Evolutionary conservation across 2,329 filamentous ascomycete genomes (phyloP), one percentile per base, ranked within the genome.

Genomic region (Tolypocladium inflatum): DNA sequence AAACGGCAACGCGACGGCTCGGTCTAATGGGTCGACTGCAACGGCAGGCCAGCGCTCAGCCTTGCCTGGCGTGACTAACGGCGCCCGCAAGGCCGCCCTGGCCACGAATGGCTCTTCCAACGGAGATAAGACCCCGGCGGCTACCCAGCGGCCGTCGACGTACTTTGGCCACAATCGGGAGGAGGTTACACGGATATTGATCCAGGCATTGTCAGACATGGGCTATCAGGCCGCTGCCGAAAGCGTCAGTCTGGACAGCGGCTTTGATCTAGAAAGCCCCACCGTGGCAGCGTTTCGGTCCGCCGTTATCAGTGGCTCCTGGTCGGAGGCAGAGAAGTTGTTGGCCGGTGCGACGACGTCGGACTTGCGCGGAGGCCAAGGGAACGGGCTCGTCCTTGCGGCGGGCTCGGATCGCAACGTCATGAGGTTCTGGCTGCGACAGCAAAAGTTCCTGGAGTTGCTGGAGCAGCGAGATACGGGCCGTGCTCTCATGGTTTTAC

Each of bases 361-460:
- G 37, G 75, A 73, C 8, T 68, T 71, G 39, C 63, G 65, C 38
- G 64, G 66, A 11, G 67, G 68, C 26, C 58, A 65, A 50, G 74
- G 74, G 0, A 79, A 83, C 63, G 90, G 87, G 2, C 76, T 99
- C 57, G 83, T 90, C 19, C 79, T 97, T 56, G 84, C 87, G 19
- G 83, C 89, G 50, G 87, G 84, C 30, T 88, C 90, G 8, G 88
- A 96, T 66, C 81, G 82, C 58, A 85, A 87, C 63, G 80, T 88
- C 56, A 93, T 99, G 88, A 82, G 87, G 53, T 97, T 97, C 71
- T 87, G 86, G 78, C 78, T 99, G 66, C 83, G 93, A 62, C 89
- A 96, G 69, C 94, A 99, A 70, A 97, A 97, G 71, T 99, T 93
- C 66, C 78, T 99, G 37, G 94, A 99, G 74, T 77, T 96, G 10